These are phyloP conservation scores for Lodderomyces margitis DNA, from an alignment of 1,139 yeast species.

Conservation along the genomic window DNA sequence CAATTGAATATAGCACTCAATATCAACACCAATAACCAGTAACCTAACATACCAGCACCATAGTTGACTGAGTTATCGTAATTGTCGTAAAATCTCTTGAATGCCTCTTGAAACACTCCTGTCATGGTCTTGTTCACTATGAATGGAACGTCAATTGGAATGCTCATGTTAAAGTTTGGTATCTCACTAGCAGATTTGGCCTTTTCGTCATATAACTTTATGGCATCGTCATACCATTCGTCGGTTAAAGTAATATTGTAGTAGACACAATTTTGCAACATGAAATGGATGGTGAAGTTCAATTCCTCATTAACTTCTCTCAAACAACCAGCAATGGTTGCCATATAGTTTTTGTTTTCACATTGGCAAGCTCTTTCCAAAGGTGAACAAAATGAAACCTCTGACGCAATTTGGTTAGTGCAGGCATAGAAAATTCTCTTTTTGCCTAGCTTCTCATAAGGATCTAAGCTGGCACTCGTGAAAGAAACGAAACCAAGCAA, in stretches of 20 bases:
- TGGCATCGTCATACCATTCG: constrained; percentile 7
- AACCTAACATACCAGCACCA: constrained; percentile 50
- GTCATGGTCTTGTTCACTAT: background rate
- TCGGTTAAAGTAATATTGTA: constrained; percentile 15
- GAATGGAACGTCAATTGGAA: constrained; percentile 6
- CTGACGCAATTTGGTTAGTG: constrained; percentile 6
- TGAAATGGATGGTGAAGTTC: constrained; percentile 2
- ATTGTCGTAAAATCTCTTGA: constrained; percentile 23
- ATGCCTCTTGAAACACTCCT: constrained; percentile 6
- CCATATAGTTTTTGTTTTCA: constrained; percentile 6
- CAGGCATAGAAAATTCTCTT: constrained; percentile 8
- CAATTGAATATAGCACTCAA: constrained; percentile 42
- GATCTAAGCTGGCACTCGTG: background rate
- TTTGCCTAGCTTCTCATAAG: background rate
- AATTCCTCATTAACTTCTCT: background rate
- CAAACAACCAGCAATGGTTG: constrained; percentile 12
- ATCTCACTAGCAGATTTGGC: constrained; percentile 20
- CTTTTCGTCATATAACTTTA: constrained; percentile 5
- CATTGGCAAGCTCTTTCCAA: constrained; percentile 9
- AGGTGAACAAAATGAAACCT: constrained; percentile 8
- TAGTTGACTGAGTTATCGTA: constrained; percentile 40
- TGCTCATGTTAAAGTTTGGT: constrained; percentile 22
- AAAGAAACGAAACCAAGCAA: background rate
- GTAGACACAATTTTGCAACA: constrained; percentile 7
- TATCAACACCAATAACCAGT: constrained; percentile 48